Evolutionary conservation across 2,329 filamentous ascomycete species (phyloP).

Genomic region (Diplocarpon rosae): DNA sequence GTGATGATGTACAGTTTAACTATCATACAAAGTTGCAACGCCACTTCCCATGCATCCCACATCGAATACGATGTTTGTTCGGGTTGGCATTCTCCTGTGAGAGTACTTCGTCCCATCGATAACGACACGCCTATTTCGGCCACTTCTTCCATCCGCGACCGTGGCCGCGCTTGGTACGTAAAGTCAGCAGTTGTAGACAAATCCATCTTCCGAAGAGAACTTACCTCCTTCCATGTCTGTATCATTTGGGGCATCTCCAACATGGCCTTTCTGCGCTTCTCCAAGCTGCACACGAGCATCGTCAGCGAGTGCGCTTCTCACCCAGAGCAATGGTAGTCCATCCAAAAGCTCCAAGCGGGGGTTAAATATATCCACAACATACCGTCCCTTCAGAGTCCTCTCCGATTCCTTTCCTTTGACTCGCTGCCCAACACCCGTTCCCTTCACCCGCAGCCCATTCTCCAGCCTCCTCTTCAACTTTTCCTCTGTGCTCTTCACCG

Average conservation of each 20-base stretch:
- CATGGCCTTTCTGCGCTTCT: conserved; percentile 86
- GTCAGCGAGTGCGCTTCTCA: conserved; percentile 9
- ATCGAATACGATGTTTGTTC: conserved; percentile 18
- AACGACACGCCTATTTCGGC: conserved; percentile 38
- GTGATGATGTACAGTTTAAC: not conserved
- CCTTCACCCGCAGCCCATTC: conserved; percentile 74
- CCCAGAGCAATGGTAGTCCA: not conserved
- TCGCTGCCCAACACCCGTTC: conserved; percentile 81
- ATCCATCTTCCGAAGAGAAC: conserved; percentile 23
- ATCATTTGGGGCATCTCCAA: conserved; percentile 88
- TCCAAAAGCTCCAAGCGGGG: not conserved
- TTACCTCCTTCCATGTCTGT: conserved; percentile 83
- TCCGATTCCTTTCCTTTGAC: conserved; percentile 96
- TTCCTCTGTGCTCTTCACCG: conserved; percentile 63
- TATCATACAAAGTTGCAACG: conserved; percentile 6
- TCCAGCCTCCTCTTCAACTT: conserved; percentile 63
- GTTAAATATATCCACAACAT: conserved; percentile 30
- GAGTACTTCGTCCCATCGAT: not conserved
- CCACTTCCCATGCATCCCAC: conserved; percentile 12
- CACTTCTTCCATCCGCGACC: conserved; percentile 66
- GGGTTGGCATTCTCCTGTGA: conserved; percentile 1
- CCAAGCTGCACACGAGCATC: conserved; percentile 46
- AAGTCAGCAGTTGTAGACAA: conserved; percentile 27
- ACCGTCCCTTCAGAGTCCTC: conserved; percentile 67
- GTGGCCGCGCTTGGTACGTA: conserved; percentile 46